Base-by-base conservation (phyloP, 179 eudicot genomes). In the Beta corolliflora region DNA sequence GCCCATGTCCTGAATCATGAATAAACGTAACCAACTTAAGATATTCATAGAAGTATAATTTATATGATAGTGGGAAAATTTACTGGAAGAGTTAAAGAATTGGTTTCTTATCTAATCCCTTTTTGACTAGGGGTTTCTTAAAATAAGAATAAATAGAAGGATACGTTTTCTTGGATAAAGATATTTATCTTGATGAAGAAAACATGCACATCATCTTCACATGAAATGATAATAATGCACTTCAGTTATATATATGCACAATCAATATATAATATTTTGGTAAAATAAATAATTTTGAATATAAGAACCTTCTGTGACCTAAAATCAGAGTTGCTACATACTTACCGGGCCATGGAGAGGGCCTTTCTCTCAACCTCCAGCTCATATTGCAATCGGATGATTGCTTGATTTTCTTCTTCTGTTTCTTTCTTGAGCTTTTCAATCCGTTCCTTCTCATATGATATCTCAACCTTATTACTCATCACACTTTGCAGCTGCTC, bases 331-430 rank as follows among this genome's bases (percentile, higher is more conserved):
- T 70, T 75, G 36, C 73, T 68, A 52, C 29, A 67, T 63, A 77
- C 84, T 90, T 84, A 94, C 99, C 99, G 90, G 83, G 99, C 99
- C 98, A 96, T 91, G 77, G 99, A 85, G 78, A 96, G 89, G 31
- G 99, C 99, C 88, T 94, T 96, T 68, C 95, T 86, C 86, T 96
- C 99, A 83, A 96, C 95, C 88, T 94, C 99, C 77, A 96, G 89
- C 84, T 94, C 98, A 85, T 90, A 89, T 71, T 96, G 99, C 80
- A 96, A 81, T 56, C 94, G 88, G 58, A 87, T 68, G 71, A 96
- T 88, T 82, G 93, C 93, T 80, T 86, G 90, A 79, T 90, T 94
- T 81, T 96, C 97, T 56, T 78, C 80, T 85, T 92, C 99, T 25
- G 99, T 92, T 78, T 89, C 94, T 86, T 88, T 91, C 81, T 90